Percentiles rank a stretch among this genome's conserved stretches.
Evolutionary conservation across 139 green algal species (phyloP).

Genomic region (Tetradesmus lagerheimii): DNA sequence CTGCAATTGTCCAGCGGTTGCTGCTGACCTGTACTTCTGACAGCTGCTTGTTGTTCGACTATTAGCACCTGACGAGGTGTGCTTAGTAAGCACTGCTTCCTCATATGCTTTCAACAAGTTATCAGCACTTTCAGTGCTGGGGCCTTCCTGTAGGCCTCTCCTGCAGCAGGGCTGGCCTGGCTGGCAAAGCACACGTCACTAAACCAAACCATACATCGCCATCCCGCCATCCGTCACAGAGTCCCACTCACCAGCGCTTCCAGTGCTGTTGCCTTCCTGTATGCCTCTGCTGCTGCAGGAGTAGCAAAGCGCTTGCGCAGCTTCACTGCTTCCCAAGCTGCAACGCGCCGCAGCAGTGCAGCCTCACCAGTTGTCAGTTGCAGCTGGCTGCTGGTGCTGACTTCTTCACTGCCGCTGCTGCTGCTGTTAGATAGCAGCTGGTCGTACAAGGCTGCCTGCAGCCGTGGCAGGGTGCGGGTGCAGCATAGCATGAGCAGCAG

Average conservation of each 20-base stretch:
- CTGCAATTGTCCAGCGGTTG: too few species aligned
- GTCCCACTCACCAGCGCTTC: constrained; percentile 31
- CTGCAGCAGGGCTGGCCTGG: neutral
- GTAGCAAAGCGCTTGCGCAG: constrained; percentile 30
- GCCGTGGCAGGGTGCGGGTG: neutral
- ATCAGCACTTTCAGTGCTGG: neutral
- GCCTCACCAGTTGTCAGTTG: neutral
- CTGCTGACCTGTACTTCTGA: too few species aligned
- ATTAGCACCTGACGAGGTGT: too few species aligned
- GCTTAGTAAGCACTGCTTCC: too few species aligned
- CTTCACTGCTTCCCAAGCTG: neutral
- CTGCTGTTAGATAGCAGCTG: neutral
- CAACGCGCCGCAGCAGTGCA: neutral
- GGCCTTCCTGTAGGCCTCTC: neutral
- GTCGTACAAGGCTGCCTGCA: neutral
- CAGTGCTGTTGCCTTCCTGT: constrained; percentile 37
- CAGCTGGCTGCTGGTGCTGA: neutral
- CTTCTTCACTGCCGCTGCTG: neutral
- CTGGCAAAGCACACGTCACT: neutral
- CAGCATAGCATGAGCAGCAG: neutral
- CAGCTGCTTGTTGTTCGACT: too few species aligned
- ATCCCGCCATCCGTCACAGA: too few species aligned
- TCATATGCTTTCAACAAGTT: neutral
- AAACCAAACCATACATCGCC: neutral
- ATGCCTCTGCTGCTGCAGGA: neutral